Evolutionary conservation across 2,329 filamentous ascomycete genomes (phyloP), one percentile per base, ranked within the genome.

Genomic region (Juglanconis oblonga): DNA sequence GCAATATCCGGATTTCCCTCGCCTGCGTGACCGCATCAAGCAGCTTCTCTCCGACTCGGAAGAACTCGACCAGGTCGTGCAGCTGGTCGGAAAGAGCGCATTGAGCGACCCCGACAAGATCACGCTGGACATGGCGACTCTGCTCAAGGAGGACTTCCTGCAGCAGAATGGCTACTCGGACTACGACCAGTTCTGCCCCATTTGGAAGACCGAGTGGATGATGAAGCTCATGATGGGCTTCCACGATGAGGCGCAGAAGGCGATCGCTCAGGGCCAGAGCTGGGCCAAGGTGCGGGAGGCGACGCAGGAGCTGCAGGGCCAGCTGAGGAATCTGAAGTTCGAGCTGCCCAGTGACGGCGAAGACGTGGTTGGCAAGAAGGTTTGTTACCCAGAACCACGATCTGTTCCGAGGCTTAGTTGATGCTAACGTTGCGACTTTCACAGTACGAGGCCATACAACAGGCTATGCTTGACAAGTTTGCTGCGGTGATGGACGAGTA

Each of bases 141-240:
- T 99, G 68, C 81, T 99, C 77, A 99, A 99, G 86, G 95, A 99
- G 73, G 95, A 99, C 75, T 99, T 99, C 81, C 75, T 99, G 73
- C 95, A 99, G 79, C 95, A 99, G 77, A 99, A 99, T 79, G 95
- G 95, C 65, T 99, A 99, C 86, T 95, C 90, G 67, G 92, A 98
- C 77, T 98, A 99, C 74, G 95, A 99, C 73, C 93, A 98, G 79
- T 99, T 96, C 87, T 99, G 95, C 73, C 95, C 95, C 53, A 85
- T 99, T 71, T 99, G 95, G 95, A 99, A 99, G 88, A 99, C 95
- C 0, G 90, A 96, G 76, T 99, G 95, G 89, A 98, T 99, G 95
- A 99, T 99, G 95, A 97, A 96, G 85, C 89, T 92, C 65, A 98
- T 99, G 87, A 91, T 99, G 82, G 91, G 89, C 61, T 99, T 94